These are phyloP conservation scores for Deuterostichococcus epilithicus DNA, from an alignment of 139 green algal genomes.

Conservation along the genomic window DNA sequence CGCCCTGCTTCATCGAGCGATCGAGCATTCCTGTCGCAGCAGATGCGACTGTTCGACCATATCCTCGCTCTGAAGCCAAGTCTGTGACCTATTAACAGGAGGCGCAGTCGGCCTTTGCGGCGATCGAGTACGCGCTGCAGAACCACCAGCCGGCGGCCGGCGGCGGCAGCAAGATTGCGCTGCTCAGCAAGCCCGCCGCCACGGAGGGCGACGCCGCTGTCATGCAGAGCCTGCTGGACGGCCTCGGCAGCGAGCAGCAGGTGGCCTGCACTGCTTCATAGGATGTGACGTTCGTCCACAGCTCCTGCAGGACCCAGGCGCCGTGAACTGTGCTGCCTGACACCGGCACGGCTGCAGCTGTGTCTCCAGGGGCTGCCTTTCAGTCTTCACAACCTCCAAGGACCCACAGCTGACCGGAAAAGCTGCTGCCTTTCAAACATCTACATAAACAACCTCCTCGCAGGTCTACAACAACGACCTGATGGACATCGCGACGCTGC, in stretches of 20 bases:
- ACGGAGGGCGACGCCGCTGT: neutral
- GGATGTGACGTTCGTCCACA: too few species aligned
- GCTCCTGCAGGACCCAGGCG: too few species aligned
- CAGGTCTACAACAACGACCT: constrained; percentile 1
- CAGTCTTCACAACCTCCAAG: too few species aligned
- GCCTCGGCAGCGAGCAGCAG: constrained; percentile 25
- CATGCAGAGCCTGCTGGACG: neutral
- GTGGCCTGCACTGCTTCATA: constrained; percentile 33
- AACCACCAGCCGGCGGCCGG: constrained; percentile 13
- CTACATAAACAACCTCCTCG: too few species aligned
- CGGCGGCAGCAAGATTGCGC: neutral
- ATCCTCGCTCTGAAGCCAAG: neutral
- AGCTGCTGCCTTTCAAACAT: too few species aligned
- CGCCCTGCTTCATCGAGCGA: too few species aligned
- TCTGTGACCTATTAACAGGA: constrained; percentile 42
- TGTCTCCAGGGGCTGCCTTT: too few species aligned
- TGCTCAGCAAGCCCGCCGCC: neutral
- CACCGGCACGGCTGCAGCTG: too few species aligned
- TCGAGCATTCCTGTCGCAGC: neutral
- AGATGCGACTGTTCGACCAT: neutral
- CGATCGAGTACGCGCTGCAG: constrained; percentile 49
- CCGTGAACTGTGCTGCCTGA: too few species aligned
- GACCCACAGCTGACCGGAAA: neutral
- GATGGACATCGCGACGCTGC: neutral
- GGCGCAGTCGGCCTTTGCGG: constrained; percentile 50